Evolutionary conservation across 345 rosid species (phyloP).

Genomic region (Boechera stricta): DNA sequence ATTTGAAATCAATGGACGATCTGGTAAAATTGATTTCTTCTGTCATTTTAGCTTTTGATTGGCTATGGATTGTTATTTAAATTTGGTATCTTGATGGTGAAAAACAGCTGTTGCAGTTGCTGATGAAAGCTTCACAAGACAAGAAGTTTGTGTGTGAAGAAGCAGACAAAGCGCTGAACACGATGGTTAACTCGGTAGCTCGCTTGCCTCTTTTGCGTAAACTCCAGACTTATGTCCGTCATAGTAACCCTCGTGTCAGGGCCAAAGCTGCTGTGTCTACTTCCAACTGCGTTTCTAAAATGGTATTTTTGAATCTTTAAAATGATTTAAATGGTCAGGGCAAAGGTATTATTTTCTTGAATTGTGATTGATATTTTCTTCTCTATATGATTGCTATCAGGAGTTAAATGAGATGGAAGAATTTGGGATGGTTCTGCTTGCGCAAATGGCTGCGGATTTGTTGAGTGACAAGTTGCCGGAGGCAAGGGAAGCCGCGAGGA

Average conservation of each 20-base stretch:
- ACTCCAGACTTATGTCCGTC: conserved; percentile 61
- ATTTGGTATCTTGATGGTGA: conserved; percentile 5
- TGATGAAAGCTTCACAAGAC: conserved; percentile 93
- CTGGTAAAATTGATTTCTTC: conserved; percentile 50
- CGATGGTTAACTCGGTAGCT: conserved; percentile 63
- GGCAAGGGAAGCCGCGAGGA: conserved; percentile 90
- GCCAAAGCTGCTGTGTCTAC: conserved; percentile 78
- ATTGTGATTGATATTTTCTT: background rate
- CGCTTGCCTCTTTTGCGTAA: conserved; percentile 64
- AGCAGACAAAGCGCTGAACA: conserved; percentile 69
- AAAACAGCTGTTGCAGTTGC: conserved; percentile 46
- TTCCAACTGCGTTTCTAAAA: conserved; percentile 62
- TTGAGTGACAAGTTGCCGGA: conserved; percentile 84
- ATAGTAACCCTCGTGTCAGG: conserved; percentile 69
- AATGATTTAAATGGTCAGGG: background rate
- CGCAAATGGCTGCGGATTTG: conserved; percentile 64
- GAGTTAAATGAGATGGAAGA: conserved; percentile 64
- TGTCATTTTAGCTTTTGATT: background rate
- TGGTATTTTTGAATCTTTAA: conserved; percentile 47
- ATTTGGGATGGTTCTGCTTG: conserved; percentile 60
- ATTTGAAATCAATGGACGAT: conserved; percentile 62
- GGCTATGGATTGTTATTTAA: background rate
- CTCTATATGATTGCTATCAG: conserved; percentile 30
- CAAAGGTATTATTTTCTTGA: background rate
- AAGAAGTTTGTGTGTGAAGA: conserved; percentile 91